phyloP scores from a whole-genome alignment of 108 stramenopile species.

The Skeletonema costatum region DNA sequence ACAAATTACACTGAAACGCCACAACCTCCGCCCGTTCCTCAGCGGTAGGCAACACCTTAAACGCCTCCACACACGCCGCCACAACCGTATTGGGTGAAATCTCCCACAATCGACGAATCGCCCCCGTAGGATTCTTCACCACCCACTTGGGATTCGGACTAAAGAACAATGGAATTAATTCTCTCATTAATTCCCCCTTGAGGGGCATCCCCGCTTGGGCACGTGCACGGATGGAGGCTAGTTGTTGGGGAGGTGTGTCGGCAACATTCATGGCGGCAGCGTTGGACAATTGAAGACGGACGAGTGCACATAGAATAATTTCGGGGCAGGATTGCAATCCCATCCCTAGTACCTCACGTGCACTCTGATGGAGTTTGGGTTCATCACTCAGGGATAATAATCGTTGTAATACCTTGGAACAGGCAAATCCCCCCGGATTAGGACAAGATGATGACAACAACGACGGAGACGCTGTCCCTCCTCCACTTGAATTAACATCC shows the following conservation, averaged over 20 bases:
- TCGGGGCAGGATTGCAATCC: conserved; percentile 78
- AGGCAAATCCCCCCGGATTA: conserved; percentile 80
- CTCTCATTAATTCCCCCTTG: conserved; percentile 90
- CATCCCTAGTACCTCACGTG: conserved; percentile 77
- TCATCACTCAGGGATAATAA: conserved; percentile 79
- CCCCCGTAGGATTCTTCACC: conserved; percentile 78
- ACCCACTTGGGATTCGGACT: conserved; percentile 69
- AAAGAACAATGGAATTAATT: conserved; percentile 93
- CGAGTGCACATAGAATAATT: conserved; percentile 77
- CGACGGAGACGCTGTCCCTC: neutral
- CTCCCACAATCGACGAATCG: conserved; percentile 83
- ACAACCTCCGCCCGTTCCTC: neutral
- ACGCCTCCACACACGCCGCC: conserved; percentile 87
- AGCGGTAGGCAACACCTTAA: conserved; percentile 64
- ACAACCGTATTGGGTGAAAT: conserved; percentile 87
- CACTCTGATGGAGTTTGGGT: conserved; percentile 63
- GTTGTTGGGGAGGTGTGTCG: conserved; percentile 13
- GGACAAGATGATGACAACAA: conserved; percentile 16
- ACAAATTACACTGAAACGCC: neutral
- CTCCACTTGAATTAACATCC: neutral
- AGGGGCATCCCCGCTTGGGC: conserved; percentile 80
- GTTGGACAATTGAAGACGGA: conserved; percentile 51
- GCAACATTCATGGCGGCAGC: conserved; percentile 25
- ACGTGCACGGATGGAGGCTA: neutral
- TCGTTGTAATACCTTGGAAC: conserved; percentile 68